Percentiles rank a stretch among this genome's conserved stretches.
These are phyloP conservation scores for Komagataella phaffii DNA, from an alignment of 805 yeast genomes.

Conservation along the genomic window DNA sequence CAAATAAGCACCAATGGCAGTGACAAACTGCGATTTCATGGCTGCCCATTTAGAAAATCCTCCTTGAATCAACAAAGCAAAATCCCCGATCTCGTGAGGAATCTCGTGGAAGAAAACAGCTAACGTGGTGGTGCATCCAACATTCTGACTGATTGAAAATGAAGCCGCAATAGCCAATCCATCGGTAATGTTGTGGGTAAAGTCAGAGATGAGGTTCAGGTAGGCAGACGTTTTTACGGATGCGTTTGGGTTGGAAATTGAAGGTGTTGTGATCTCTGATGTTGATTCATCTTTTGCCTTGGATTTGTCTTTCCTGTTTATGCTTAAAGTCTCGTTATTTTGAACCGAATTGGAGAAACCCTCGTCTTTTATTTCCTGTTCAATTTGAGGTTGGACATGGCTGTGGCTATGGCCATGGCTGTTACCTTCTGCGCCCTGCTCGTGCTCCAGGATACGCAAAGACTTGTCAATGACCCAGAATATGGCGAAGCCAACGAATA, in stretches of 20 bases:
- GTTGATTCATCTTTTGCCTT: conserved; percentile 9
- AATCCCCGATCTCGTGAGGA: conserved; percentile 76
- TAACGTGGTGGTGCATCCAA: conserved; percentile 56
- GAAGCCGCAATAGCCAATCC: conserved; percentile 66
- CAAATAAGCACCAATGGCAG: conserved; percentile 49
- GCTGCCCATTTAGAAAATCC: conserved; percentile 59
- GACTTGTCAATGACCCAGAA: conserved; percentile 54
- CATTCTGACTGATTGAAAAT: conserved; percentile 42
- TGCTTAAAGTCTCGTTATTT: conserved; percentile 8
- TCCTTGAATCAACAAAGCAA: conserved; percentile 55
- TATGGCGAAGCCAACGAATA: conserved; percentile 45
- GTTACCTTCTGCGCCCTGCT: conserved; percentile 16
- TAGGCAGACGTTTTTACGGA: conserved; percentile 40
- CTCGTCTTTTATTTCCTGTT: conserved; percentile 7
- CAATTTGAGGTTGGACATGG: conserved; percentile 15
- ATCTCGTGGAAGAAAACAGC: conserved; percentile 69
- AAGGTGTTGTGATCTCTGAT: conserved; percentile 10
- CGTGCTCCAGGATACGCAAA: conserved; percentile 34
- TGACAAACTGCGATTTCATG: conserved; percentile 49
- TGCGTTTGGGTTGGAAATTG: conserved; percentile 20
- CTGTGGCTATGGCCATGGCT: conserved; percentile 32
- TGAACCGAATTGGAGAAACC: conserved; percentile 3
- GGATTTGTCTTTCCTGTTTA: conserved; percentile 7
- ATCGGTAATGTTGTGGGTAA: conserved; percentile 65
- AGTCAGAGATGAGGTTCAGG: conserved; percentile 55